Base-by-base conservation (phyloP, 768 basidiomycete genomes). In the Myochromella boudieri region DNA sequence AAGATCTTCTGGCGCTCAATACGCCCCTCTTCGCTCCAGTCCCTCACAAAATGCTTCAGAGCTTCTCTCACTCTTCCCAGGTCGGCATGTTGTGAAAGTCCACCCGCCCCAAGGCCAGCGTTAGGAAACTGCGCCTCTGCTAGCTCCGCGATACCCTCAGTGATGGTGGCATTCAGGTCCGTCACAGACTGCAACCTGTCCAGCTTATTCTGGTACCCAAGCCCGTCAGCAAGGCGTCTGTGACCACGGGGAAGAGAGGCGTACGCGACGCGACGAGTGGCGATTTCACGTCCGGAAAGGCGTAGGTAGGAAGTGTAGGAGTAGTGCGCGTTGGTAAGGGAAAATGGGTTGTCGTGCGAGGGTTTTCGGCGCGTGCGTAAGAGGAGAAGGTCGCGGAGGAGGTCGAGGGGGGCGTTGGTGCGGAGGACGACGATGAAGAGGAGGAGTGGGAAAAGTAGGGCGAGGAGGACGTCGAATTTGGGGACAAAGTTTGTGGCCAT, bases 31-130 rank as follows among this genome's bases (percentile, higher is more conserved):
- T 60, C 59, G 54, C 82, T 84, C 85, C 85, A 87, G 57, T 88
- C 85, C 4, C 85, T 71, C 18, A 86, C 71, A 49, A 84, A 82
- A 58, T 87, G 85, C 62, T 84, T 84, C 49, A 88, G 57, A 1
- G 80, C 61, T 60, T 86, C 82, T 9, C 77, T 65, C 4, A 78
- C 78, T 11, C 79, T 70, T 18, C 69, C 71, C 9, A 82, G 57
- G 51, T 81, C 77, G 6, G 67, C 68, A 4, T 53, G 37, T n/a
- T n/a, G n/a, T n/a, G n/a, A n/a, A n/a, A n/a, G n/a, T 6, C 33
- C 33, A 6, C 51, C 47, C 14, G 25, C 29, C 37, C 21, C 27
- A 31, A 29, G 25, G 21, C 38, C 20, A 2, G 49, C 67, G 18
- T 62, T 46, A n/a, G 42, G 39, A 37, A 65, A 68, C 26, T 66